phyloP scores from a whole-genome alignment of 2,329 filamentous ascomycete species.

The Ceratocystis papillata region DNA sequence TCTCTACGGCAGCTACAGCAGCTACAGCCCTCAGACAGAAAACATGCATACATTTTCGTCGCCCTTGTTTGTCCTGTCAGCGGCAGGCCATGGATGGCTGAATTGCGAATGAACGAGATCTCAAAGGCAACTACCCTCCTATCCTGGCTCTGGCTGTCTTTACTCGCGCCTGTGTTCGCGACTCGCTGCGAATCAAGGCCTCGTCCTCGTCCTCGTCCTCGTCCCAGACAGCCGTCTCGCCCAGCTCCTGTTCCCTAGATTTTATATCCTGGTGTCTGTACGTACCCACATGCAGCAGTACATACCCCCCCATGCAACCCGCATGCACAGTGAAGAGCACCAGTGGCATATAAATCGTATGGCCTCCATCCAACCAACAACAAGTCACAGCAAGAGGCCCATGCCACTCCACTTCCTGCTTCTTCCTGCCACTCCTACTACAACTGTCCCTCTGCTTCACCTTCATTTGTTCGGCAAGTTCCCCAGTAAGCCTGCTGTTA shows the following conservation, averaged over 20 bases:
- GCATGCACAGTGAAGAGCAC: neutral
- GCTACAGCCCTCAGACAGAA: neutral
- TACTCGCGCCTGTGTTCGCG: neutral
- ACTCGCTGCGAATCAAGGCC: too few relatives aligned
- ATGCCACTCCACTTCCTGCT: slow-evolving; percentile 1
- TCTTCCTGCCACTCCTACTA: slow-evolving; percentile 3
- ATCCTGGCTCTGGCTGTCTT: neutral
- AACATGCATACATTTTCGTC: neutral
- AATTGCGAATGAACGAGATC: neutral
- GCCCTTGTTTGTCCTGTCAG: neutral
- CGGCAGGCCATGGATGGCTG: neutral
- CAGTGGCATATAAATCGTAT: neutral
- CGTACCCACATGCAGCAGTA: neutral
- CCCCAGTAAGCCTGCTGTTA: neutral
- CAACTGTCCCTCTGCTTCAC: neutral
- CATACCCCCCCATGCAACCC: neutral
- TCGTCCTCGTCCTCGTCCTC: too few relatives aligned
- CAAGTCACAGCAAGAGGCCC: neutral
- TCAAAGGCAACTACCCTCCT: neutral
- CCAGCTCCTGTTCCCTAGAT: too few relatives aligned
- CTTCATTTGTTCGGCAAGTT: slow-evolving; percentile 7
- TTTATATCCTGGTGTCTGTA: neutral
- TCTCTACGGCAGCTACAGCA: too few relatives aligned
- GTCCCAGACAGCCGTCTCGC: too few relatives aligned
- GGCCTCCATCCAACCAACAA: neutral